phyloP scores from a whole-genome alignment of 495 filamentous ascomycete genomes.

The Margaritispora aquatica region DNA sequence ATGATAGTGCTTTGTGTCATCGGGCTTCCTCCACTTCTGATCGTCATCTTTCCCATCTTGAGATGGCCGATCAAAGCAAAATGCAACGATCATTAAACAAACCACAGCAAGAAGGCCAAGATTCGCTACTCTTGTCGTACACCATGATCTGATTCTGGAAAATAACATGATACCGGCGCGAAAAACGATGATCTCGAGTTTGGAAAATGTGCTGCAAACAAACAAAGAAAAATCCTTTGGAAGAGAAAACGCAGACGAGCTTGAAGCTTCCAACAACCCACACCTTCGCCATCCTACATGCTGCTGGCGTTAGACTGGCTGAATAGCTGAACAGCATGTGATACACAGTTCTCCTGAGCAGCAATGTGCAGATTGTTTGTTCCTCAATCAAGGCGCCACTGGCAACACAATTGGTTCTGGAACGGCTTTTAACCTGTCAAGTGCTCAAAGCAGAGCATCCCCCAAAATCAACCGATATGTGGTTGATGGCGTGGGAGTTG shows the following conservation, averaged over 20 bases:
- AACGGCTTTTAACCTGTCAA: neutral
- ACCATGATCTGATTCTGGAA: constrained; percentile 6
- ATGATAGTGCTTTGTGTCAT: neutral
- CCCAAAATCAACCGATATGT: neutral
- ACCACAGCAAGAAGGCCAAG: constrained; percentile 1
- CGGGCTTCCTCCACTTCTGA: neutral
- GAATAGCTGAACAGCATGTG: neutral
- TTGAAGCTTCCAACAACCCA: neutral
- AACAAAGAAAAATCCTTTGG: neutral
- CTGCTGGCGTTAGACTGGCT: neutral
- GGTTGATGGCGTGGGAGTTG: neutral
- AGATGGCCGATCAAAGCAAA: neutral
- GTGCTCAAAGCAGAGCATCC: neutral
- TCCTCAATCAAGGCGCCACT: neutral
- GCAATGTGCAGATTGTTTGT: neutral
- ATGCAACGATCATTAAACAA: constrained; percentile 2
- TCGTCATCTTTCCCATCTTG: neutral
- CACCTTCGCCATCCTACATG: neutral
- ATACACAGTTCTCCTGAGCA: neutral
- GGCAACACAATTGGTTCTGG: neutral
- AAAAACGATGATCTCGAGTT: neutral
- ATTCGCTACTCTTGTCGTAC: constrained; percentile 5
- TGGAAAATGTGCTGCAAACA: neutral
- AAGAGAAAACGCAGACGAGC: neutral
- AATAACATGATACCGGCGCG: neutral